Conservation (phyloP, 495 filamentous ascomycete species). For the Penicillium bovifimosum region DNA sequence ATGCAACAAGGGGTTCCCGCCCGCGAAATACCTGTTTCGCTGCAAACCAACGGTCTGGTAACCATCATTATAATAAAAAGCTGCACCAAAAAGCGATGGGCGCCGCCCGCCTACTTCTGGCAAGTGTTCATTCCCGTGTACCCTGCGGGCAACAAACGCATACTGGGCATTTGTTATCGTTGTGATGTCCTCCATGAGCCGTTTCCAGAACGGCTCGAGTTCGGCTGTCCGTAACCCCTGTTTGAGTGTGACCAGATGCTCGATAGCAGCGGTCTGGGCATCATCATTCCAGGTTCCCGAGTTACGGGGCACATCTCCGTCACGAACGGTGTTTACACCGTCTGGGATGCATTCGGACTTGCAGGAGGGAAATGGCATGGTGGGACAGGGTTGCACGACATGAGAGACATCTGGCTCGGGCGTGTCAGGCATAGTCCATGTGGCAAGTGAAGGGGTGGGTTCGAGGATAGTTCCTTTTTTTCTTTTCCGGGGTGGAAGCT, state of each 20-base stretch:
- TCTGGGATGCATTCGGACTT: slow-evolving; percentile 42
- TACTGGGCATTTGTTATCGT: slow-evolving; percentile 62
- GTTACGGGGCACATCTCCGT: slow-evolving; percentile 48
- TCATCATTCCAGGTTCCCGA: slow-evolving; percentile 43
- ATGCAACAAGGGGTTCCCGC: slow-evolving; percentile 57
- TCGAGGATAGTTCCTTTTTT: slow-evolving; percentile 3
- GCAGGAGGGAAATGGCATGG: slow-evolving; percentile 33
- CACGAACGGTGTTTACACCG: slow-evolving; percentile 31
- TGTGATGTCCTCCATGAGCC: slow-evolving; percentile 62
- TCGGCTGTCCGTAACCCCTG: slow-evolving; percentile 47
- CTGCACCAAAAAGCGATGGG: slow-evolving; percentile 61
- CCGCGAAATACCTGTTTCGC: slow-evolving; percentile 60
- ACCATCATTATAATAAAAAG: slow-evolving; percentile 66
- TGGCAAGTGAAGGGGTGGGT: slow-evolving; percentile 8
- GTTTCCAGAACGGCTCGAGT: slow-evolving; percentile 61
- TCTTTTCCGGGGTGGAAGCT: not conserved
- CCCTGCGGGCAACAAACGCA: slow-evolving; percentile 63
- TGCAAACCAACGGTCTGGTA: slow-evolving; percentile 48
- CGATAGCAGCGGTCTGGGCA: slow-evolving; percentile 56
- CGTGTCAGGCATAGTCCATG: slow-evolving; percentile 36
- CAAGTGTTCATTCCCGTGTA: slow-evolving; percentile 52
- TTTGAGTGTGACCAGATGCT: slow-evolving; percentile 60
- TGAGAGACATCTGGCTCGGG: slow-evolving; percentile 36
- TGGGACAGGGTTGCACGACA: slow-evolving; percentile 22
- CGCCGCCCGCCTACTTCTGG: slow-evolving; percentile 36